Evolutionary conservation across 331 rosid genomes (phyloP).

Genomic region (Erythrophleum ivorense): DNA sequence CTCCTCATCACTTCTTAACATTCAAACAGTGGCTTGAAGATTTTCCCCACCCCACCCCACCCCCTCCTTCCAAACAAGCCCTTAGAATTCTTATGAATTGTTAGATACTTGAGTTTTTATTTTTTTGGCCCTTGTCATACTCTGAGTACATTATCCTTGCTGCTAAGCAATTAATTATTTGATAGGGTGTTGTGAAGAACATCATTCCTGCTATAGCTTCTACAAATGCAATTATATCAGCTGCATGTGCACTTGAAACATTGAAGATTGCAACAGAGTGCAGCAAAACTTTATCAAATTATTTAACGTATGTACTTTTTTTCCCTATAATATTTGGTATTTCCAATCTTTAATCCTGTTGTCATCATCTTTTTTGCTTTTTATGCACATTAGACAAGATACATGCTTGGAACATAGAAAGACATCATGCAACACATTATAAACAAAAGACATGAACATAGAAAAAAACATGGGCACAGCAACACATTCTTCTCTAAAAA

Average conservation of each 20-base stretch:
- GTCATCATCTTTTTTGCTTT: background rate
- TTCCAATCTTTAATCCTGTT: conserved; percentile 20
- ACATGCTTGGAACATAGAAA: background rate
- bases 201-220: conserved; percentile 99
- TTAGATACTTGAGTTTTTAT: conserved; percentile 24
- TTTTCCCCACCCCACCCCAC: background rate
- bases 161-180: conserved; percentile 34
- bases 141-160: conserved; percentile 23
- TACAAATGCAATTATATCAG: conserved; percentile 98
- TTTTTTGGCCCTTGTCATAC: conserved; percentile 18
- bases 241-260: conserved; percentile 94
- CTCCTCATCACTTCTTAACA: background rate
- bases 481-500: background rate
- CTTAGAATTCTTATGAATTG: background rate
- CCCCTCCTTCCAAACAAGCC: background rate
- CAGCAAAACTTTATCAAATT: conserved; percentile 96
- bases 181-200: conserved; percentile 97
- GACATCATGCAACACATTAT: too few relatives aligned
- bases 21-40: background rate
- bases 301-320: conserved; percentile 66
- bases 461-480: background rate
- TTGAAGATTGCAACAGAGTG: conserved; percentile 92
- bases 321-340: conserved; percentile 20
- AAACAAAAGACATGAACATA: too few relatives aligned
- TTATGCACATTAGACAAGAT: background rate